Percentiles rank a stretch among this genome's conserved stretches.
phyloP scores from a whole-genome alignment of 83 land plant species.

The Thuja plicata region DNA sequence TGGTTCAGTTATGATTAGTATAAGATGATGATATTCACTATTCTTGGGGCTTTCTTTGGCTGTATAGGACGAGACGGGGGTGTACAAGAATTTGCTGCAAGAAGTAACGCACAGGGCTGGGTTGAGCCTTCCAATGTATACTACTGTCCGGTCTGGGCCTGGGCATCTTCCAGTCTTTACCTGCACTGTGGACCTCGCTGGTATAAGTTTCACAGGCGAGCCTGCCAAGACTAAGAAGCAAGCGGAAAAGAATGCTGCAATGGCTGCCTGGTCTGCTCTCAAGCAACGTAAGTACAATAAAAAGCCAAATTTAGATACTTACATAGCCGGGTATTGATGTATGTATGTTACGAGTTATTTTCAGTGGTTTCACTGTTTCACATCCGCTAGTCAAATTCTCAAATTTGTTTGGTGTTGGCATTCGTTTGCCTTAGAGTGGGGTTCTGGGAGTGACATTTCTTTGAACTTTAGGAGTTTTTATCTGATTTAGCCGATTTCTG shows the following conservation, averaged over 20 bases:
- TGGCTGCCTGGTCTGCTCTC: conserved; percentile 65
- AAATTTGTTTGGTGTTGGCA: not conserved
- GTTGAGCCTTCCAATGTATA: conserved; percentile 45
- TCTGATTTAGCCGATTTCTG: no score
- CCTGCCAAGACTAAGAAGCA: conserved; percentile 70
- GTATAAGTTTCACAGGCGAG: conserved; percentile 52
- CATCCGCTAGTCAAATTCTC: not conserved
- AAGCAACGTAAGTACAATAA: conserved; percentile 35
- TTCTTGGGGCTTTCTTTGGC: not conserved
- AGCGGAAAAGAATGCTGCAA: conserved; percentile 69
- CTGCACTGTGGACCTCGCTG: conserved; percentile 55
- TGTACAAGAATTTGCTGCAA: conserved; percentile 19
- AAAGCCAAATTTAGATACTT: not conserved
- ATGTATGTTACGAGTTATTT: not conserved
- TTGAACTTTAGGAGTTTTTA: no score
- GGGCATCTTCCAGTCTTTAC: conserved; percentile 64
- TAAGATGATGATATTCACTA: not conserved
- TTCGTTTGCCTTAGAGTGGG: not conserved
- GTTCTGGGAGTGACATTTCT: no score
- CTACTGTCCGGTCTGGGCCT: conserved; percentile 62
- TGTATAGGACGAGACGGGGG: conserved; percentile 14
- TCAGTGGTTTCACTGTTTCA: not conserved
- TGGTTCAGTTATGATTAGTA: not conserved
- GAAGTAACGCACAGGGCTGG: conserved; percentile 34
- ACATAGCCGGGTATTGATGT: not conserved